Conservation (phyloP, 495 filamentous ascomycete species). For the Staphylotrichum tortipilum region DNA sequence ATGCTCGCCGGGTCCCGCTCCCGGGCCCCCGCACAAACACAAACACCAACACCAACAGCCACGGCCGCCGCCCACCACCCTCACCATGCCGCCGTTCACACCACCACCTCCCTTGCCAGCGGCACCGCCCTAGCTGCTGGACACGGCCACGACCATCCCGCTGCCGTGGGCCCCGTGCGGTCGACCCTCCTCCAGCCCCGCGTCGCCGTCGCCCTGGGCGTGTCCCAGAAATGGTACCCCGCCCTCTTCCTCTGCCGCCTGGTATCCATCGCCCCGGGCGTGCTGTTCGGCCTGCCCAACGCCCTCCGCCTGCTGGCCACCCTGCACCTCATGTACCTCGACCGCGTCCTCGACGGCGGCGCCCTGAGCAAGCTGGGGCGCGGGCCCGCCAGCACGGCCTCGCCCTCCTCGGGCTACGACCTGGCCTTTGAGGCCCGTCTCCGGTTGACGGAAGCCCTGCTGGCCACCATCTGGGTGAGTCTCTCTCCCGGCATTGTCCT, state of each 20-base stretch:
- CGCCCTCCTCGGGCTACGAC: constrained; percentile 5
- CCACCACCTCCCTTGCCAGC: neutral
- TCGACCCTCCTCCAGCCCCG: constrained; percentile 55
- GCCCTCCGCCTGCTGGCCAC: constrained; percentile 37
- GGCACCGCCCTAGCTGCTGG: neutral
- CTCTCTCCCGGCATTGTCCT: neutral
- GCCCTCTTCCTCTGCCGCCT: constrained; percentile 39
- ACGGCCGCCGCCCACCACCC: neutral
- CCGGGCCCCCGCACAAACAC: constrained; percentile 5
- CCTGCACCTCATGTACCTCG: constrained; percentile 21
- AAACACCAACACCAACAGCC: neutral
- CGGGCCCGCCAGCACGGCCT: constrained; percentile 1
- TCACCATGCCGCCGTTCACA: neutral
- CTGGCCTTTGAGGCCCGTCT: constrained; percentile 31
- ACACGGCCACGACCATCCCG: constrained; percentile 5
- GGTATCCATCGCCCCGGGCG: constrained; percentile 34
- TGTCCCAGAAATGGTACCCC: constrained; percentile 39
- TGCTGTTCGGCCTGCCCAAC: constrained; percentile 37
- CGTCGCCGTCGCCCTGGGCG: constrained; percentile 40
- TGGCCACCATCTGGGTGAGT: constrained; percentile 79
- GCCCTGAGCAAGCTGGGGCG: constrained; percentile 28
- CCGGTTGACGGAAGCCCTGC: constrained; percentile 64
- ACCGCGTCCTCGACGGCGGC: constrained; percentile 18
- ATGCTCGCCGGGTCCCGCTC: constrained; percentile 2
- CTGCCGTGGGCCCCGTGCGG: constrained; percentile 61